These are phyloP conservation scores for Rhodotorula kratochvilovae DNA, from an alignment of 768 basidiomycete species.

Conservation along the genomic window DNA sequence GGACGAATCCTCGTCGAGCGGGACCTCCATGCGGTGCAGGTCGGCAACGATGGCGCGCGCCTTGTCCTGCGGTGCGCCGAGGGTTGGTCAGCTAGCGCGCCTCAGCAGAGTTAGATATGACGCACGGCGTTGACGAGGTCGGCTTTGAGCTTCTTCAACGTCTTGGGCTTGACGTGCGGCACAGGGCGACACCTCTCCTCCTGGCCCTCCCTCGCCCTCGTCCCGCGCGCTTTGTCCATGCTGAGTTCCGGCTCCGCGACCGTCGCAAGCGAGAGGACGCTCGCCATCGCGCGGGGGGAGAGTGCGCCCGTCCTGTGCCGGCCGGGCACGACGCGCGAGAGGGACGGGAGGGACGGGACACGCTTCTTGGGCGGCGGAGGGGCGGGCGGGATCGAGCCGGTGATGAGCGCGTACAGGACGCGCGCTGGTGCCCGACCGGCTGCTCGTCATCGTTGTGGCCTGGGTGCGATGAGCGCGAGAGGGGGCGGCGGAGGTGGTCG, in stretches of 20 bases:
- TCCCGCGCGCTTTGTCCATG: neutral
- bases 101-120: neutral
- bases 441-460: neutral
- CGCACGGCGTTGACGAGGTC: slow-evolving; percentile 19
- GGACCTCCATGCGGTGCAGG: slow-evolving; percentile 12
- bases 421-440: slow-evolving; percentile 5
- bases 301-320: too few relatives aligned
- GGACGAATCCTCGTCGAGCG: neutral
- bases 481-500: neutral
- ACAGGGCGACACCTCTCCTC: neutral
- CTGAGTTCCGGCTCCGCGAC: neutral
- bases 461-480: neutral
- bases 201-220: neutral
- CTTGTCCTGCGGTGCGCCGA: slow-evolving; percentile 1
- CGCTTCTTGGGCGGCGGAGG: neutral
- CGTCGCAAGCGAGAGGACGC: too few relatives aligned
- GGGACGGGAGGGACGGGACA: neutral
- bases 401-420: slow-evolving; percentile 15
- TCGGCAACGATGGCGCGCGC: slow-evolving; percentile 21
- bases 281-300: too few relatives aligned
- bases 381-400: slow-evolving; percentile 1
- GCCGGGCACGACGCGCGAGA: too few relatives aligned
- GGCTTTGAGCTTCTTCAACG: slow-evolving; percentile 25
- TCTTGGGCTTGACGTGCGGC: slow-evolving; percentile 13
- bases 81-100: too few relatives aligned